Evolutionary conservation across 352 stramenopile genomes (phyloP).

Genomic region (Blastocystis sp.): DNA sequence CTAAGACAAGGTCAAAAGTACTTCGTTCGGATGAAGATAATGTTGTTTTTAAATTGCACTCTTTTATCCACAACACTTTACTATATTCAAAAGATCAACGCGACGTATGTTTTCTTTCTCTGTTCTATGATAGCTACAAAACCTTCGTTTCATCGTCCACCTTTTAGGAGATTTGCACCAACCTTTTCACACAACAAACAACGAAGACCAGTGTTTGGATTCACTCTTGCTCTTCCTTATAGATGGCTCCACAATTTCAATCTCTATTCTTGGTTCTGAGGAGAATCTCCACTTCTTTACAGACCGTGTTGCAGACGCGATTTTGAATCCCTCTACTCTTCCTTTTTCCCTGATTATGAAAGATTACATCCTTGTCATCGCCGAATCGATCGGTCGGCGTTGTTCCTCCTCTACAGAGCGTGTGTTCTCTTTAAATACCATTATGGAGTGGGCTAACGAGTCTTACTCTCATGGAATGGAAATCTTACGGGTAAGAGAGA

Average conservation of each 20-base stretch:
- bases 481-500: neutral
- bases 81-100: neutral
- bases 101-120: neutral
- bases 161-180: constrained; percentile 33
- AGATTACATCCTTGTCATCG: neutral
- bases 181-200: constrained; percentile 1
- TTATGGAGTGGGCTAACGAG: neutral
- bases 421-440: neutral
- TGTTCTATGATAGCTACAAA: neutral
- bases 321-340: neutral
- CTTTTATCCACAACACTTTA: neutral
- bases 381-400: neutral
- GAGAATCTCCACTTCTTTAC: constrained; percentile 57
- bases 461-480: neutral
- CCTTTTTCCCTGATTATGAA: neutral
- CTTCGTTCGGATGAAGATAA: neutral
- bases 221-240: neutral
- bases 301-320: neutral
- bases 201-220: neutral
- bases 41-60: neutral
- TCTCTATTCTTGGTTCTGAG: neutral
- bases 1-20: neutral
- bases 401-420: neutral
- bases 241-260: neutral
- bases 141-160: constrained; percentile 44